A percentile compares a stretch with the other conserved stretches of the same genome.
These are phyloP conservation scores for Chaetomidium leptoderma DNA, from an alignment of 495 filamentous ascomycete genomes.

Conservation along the genomic window DNA sequence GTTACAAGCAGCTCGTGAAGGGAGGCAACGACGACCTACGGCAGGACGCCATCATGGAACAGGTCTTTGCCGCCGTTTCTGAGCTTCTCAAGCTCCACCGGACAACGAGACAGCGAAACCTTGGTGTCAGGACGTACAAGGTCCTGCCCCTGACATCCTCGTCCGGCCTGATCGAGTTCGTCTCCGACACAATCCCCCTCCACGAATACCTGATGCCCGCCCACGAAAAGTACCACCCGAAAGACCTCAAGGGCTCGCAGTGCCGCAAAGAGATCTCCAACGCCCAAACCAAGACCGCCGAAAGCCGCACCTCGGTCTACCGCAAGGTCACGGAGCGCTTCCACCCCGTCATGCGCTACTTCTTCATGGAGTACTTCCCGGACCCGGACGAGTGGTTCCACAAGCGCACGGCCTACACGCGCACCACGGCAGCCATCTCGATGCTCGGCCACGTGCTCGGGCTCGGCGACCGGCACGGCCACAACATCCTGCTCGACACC, in stretches of 20 bases:
- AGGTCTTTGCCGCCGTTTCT: constrained; percentile 95
- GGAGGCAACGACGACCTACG: constrained; percentile 90
- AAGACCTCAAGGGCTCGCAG: constrained; percentile 66
- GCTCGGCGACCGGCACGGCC: constrained; percentile 91
- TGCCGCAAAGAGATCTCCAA: constrained; percentile 75
- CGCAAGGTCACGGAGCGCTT: constrained; percentile 72
- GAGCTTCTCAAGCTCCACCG: constrained; percentile 79
- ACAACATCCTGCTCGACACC: constrained; percentile 92
- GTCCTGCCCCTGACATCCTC: constrained; percentile 79
- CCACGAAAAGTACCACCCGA: constrained; percentile 80
- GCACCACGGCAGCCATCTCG: constrained; percentile 89
- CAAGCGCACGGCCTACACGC: constrained; percentile 79
- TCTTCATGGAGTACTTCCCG: constrained; percentile 91
- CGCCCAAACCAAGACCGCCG: constrained; percentile 61
- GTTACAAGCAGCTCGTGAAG: constrained; percentile 89
- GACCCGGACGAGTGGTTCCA: constrained; percentile 96
- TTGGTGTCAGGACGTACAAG: constrained; percentile 91
- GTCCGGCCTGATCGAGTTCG: constrained; percentile 96
- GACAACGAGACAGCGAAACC: constrained; percentile 78
- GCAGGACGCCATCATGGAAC: constrained; percentile 99
- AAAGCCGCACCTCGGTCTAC: constrained; percentile 68
- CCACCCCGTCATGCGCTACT: constrained; percentile 91
- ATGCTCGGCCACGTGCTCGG: constrained; percentile 92
- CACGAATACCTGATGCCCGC: constrained; percentile 88
- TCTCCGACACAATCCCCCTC: constrained; percentile 83